Conservation (phyloP, 768 basidiomycete genomes). For the Tulasnella calospora region DNA sequence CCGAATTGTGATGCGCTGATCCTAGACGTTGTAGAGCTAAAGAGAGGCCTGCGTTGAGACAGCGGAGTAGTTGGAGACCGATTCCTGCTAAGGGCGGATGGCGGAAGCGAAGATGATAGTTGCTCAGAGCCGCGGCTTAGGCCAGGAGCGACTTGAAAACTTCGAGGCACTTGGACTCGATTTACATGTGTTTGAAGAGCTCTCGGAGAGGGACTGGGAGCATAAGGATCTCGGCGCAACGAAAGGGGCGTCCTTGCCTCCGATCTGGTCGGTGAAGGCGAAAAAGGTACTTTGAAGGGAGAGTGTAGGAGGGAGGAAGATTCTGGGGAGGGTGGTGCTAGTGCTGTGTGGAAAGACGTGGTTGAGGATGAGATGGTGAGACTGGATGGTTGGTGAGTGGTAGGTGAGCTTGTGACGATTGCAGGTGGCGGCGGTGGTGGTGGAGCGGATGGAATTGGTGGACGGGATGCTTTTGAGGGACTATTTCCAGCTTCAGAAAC, state of each 20-base stretch:
- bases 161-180: not conserved
- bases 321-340: not conserved
- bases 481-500: not conserved
- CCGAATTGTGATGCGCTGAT: not conserved
- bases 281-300: not conserved
- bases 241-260: not conserved
- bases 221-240: not conserved
- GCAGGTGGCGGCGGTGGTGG: not conserved
- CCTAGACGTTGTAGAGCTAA: not conserved
- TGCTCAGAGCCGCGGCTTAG: not conserved
- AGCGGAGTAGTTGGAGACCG: not conserved
- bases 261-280: not conserved
- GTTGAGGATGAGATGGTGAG: not conserved
- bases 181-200: not conserved
- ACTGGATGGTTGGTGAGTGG: not conserved
- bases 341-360: not conserved
- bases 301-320: not conserved
- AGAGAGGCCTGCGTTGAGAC: constrained; percentile 14
- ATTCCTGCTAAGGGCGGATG: not conserved
- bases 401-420: not conserved
- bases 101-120: not conserved
- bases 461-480: not conserved
- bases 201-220: not conserved
- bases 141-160: not conserved
- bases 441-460: constrained; percentile 5